Evolutionary conservation across 768 basidiomycete genomes (phyloP), one percentile per base, ranked within the genome.

Genomic region (Megacollybia marginata): DNA sequence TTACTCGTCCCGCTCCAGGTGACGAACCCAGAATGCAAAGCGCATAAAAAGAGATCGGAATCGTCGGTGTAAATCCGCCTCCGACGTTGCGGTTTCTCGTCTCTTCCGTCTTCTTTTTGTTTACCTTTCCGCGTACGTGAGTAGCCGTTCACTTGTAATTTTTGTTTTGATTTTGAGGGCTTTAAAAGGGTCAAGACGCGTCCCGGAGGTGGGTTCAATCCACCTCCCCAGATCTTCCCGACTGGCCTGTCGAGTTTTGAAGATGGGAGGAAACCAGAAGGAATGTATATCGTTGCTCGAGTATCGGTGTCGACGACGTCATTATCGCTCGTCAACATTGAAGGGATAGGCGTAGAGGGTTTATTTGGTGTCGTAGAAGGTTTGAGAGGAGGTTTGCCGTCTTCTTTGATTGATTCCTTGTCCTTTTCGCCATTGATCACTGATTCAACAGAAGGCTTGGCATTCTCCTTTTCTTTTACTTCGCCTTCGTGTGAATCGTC

Each of bases 21-120:
- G 1, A 70, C 54, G 71, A 72, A 75, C 5, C 86, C 86, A 0
- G 83, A 72, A 55, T 88, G 86, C 43, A 88, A 63, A 2, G 82
- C 84, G 49, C 82, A 83, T 36, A 83, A 59, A 58, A 85, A 79
- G 46, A 87, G 58, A 56, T 87, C 83, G 9, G 84, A 86, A 63
- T 88, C 86, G 63, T 88, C 85, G 0, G 86, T 88, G 65, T 88
- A 88, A 33, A 87, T 72, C 44, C 82, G 68, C n/a, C 79, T 68
- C 33, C 65, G 65, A 28, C 71, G 59, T 28, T 28, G 23, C 23
- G 23, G 23, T 28, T 28, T 28, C 2, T 28, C 23, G 23, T 28
- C 23, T 28, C 23, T 28, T 28, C 23, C 23, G 23, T 28, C 23
- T 28, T 28, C 23, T 28, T 28, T 28, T 6, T 28, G 23, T 28